Percentiles rank a stretch among this genome's conserved stretches.
Evolutionary conservation across 768 basidiomycete genomes (phyloP).

Genomic region (Cystofilobasidium capitatum): DNA sequence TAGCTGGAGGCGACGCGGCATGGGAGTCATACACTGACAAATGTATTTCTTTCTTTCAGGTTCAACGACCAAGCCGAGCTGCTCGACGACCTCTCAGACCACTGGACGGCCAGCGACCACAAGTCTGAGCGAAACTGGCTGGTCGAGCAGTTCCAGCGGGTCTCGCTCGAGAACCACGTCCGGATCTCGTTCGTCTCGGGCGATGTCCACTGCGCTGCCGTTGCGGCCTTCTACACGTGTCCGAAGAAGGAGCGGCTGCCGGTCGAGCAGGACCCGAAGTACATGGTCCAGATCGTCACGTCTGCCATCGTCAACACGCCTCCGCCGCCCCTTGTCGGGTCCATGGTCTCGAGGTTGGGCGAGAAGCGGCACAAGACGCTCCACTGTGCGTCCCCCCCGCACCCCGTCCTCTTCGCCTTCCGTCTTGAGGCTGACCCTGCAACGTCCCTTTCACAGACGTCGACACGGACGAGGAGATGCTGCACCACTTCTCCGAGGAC

Average conservation of each 20-base stretch:
- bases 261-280: conserved; percentile 60
- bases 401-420: neutral
- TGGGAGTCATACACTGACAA: neutral
- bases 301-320: conserved; percentile 91
- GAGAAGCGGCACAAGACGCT: conserved; percentile 73
- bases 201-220: conserved; percentile 86
- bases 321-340: conserved; percentile 59
- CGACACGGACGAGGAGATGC: conserved; percentile 79
- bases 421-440: neutral
- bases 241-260: conserved; percentile 41
- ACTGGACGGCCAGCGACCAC: conserved; percentile 58
- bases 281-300: conserved; percentile 64
- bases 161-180: conserved; percentile 54
- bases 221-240: conserved; percentile 50
- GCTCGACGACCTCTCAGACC: conserved; percentile 57
- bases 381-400: conserved; percentile 18
- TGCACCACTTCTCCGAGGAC: conserved; percentile 66
- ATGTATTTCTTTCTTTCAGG: neutral
- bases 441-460: conserved; percentile 35
- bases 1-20: conserved; percentile 46
- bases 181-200: conserved; percentile 82
- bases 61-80: conserved; percentile 57
- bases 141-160: conserved; percentile 52
- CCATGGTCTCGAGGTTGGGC: conserved; percentile 66
- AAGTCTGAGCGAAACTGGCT: conserved; percentile 77